A percentile compares a stretch with the other conserved stretches of the same genome.
Conservation (phyloP, 345 rosid species). For the Populus tremula region DNA sequence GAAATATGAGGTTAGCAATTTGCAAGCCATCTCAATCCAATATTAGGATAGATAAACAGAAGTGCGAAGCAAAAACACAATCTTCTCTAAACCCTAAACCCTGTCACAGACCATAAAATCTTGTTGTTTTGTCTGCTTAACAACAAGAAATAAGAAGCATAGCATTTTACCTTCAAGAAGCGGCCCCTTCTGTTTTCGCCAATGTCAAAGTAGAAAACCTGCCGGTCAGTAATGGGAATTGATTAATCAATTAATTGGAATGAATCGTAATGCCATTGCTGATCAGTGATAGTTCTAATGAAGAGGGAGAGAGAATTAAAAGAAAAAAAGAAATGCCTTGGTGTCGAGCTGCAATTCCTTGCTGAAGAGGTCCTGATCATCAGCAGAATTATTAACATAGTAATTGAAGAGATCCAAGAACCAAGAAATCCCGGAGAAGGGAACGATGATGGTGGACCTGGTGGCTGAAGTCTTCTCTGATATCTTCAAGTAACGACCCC, state of each 20-base stretch:
- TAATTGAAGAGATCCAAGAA: slow-evolving; percentile 96
- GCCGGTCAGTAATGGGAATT: neutral
- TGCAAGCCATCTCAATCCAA: neutral
- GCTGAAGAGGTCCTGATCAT: slow-evolving; percentile 83
- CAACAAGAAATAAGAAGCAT: neutral
- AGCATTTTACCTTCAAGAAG: slow-evolving; percentile 67
- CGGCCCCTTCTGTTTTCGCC: slow-evolving; percentile 96
- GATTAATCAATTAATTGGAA: neutral
- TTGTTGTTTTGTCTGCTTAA: neutral
- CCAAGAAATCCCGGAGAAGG: slow-evolving; percentile 96
- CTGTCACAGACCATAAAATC: neutral
- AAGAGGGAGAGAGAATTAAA: neutral
- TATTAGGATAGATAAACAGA: neutral
- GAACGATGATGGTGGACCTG: slow-evolving; percentile 96
- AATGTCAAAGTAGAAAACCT: slow-evolving; percentile 95
- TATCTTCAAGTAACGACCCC: slow-evolving; percentile 91
- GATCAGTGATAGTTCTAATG: neutral
- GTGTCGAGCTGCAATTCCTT: slow-evolving; percentile 97
- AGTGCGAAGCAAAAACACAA: neutral
- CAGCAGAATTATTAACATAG: slow-evolving; percentile 63
- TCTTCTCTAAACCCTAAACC: neutral
- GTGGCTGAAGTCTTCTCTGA: slow-evolving; percentile 99
- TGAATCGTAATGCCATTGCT: neutral
- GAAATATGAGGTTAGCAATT: neutral
- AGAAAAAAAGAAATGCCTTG: slow-evolving; percentile 42